Evolutionary conservation across 2,329 filamentous ascomycete genomes (phyloP).

Genomic region (Arthrobotrys sphaeroides): DNA sequence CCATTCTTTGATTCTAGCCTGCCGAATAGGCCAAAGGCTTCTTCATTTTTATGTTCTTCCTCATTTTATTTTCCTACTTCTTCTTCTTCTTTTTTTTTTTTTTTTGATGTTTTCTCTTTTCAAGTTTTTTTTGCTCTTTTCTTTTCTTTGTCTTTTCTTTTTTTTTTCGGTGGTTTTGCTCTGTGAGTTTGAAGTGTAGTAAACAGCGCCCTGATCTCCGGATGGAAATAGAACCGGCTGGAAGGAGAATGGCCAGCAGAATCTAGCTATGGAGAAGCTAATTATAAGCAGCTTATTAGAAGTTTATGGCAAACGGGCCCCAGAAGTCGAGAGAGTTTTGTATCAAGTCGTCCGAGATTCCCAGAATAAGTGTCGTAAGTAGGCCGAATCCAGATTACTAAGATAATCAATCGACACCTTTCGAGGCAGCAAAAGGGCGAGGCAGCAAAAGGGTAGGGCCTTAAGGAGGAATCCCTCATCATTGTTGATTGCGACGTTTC

Average conservation of each 20-base stretch:
- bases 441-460: too few species aligned
- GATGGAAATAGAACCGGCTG: neutral
- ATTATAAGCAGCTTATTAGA: neutral
- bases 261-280: neutral
- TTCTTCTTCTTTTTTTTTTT: slow-evolving; percentile 9
- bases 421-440: neutral
- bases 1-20: too few species aligned
- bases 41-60: too few species aligned
- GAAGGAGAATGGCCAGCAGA: neutral
- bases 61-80: too few species aligned
- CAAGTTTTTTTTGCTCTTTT: neutral
- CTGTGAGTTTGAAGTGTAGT: neutral
- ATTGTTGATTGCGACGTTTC: neutral
- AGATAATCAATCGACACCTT: neutral
- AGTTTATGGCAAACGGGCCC: neutral
- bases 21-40: too few species aligned
- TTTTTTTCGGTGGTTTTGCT: too few species aligned
- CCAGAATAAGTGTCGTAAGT: neutral
- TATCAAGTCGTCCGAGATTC: slow-evolving; percentile 21
- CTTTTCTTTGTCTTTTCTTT: neutral
- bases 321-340: slow-evolving; percentile 5
- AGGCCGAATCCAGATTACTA: neutral
- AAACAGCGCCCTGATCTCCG: neutral
- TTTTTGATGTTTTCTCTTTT: slow-evolving; percentile 12
- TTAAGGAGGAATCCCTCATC: neutral